Evolutionary conservation across 768 basidiomycete species (phyloP).

Genomic region (Lyophyllum decastes): DNA sequence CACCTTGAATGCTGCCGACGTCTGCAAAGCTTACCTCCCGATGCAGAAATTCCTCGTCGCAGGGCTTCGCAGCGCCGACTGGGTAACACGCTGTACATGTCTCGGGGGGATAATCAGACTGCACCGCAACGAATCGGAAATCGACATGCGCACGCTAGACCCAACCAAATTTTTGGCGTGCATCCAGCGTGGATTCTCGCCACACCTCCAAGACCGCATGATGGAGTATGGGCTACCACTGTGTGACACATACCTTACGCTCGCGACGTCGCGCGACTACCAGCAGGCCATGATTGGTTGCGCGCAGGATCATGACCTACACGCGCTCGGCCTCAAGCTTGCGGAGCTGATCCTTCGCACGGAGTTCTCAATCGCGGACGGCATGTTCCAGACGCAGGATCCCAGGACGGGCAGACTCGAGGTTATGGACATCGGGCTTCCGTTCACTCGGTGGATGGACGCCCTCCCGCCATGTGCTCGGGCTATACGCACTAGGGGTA

Average conservation of each 20-base stretch:
- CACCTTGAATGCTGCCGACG: constrained; percentile 44
- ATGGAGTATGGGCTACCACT: constrained; percentile 46
- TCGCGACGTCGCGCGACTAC: constrained; percentile 42
- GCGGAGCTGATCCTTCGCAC: constrained; percentile 53
- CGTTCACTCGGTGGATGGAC: constrained; percentile 61
- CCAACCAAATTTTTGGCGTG: constrained; percentile 46
- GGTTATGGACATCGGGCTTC: constrained; percentile 48
- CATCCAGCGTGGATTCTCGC: constrained; percentile 43
- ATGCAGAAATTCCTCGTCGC: constrained; percentile 55
- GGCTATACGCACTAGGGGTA: constrained; percentile 49
- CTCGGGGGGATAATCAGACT: constrained; percentile 57
- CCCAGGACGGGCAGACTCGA: constrained; percentile 42
- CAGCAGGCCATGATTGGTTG: constrained; percentile 55
- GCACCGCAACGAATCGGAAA: constrained; percentile 41
- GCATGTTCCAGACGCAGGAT: constrained; percentile 49
- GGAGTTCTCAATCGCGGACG: constrained; percentile 64
- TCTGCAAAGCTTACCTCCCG: constrained; percentile 44
- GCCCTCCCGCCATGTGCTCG: constrained; percentile 60
- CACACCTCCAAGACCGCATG: constrained; percentile 46
- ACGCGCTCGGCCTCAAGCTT: constrained; percentile 50
- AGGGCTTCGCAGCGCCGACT: constrained; percentile 54
- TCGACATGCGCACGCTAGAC: constrained; percentile 48
- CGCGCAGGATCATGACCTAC: constrained; percentile 49
- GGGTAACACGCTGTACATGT: constrained; percentile 50
- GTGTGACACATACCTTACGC: constrained; percentile 49